These are phyloP conservation scores for Blastobotrys elegans DNA, from an alignment of 1,139 yeast species.

Conservation along the genomic window DNA sequence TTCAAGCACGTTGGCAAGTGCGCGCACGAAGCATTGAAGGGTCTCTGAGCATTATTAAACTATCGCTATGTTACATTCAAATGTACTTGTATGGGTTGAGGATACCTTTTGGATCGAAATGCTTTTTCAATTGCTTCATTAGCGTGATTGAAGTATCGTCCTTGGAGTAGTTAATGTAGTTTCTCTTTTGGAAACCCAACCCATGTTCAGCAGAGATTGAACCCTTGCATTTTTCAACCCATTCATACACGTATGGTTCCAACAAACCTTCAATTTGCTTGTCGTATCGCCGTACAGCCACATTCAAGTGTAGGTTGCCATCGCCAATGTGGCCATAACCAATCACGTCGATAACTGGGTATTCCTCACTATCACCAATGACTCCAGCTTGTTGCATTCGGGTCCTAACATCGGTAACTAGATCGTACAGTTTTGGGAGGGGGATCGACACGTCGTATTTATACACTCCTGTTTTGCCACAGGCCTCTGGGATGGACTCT, in stretches of 20 bases:
- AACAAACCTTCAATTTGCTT: conserved; percentile 69
- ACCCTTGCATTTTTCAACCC: conserved; percentile 72
- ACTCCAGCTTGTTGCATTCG: conserved; percentile 54
- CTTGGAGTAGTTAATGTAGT: conserved; percentile 80
- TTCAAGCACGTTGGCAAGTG: conserved; percentile 82
- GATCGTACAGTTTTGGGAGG: conserved; percentile 65
- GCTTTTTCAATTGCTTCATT: conserved; percentile 72
- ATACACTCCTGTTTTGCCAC: conserved; percentile 82
- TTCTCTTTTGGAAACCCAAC: conserved; percentile 90
- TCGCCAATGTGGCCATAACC: conserved; percentile 98
- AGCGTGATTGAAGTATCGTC: conserved; percentile 58
- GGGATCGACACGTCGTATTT: conserved; percentile 95
- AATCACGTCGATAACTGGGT: conserved; percentile 80
- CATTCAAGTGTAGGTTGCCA: conserved; percentile 89
- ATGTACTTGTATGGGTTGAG: conserved; percentile 86
- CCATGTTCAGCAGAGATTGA: conserved; percentile 98
- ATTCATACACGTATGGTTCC: conserved; percentile 93
- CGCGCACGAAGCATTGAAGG: conserved; percentile 70
- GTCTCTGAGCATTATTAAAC: conserved; percentile 43
- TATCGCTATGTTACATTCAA: conserved; percentile 11
- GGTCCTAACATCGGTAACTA: conserved; percentile 68
- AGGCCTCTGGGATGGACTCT: conserved; percentile 87
- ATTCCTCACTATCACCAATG: conserved; percentile 57
- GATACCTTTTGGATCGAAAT: conserved; percentile 84
- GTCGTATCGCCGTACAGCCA: conserved; percentile 78